Evolutionary conservation across 306 rosid genomes (phyloP).

Genomic region (Cicer chorassanicum): DNA sequence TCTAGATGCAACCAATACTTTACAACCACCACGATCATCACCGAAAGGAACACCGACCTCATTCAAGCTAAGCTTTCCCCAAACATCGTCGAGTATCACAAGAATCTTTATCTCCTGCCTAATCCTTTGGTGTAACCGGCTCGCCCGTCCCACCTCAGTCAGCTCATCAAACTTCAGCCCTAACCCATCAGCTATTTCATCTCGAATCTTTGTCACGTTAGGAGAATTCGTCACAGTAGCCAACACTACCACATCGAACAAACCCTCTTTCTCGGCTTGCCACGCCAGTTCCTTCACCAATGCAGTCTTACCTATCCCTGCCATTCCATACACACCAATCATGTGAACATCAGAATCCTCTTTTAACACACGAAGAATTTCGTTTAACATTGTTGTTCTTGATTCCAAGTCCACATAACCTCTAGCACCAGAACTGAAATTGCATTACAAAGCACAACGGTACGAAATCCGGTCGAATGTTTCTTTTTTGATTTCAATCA

Average conservation of each 20-base stretch:
- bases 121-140: conserved; percentile 44
- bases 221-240: conserved; percentile 27
- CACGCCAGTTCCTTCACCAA: conserved; percentile 46
- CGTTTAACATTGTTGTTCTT: conserved; percentile 33
- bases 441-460: conserved; percentile 40
- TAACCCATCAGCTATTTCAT: conserved; percentile 46
- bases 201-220: conserved; percentile 32
- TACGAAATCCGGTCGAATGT: conserved; percentile 40
- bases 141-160: conserved; percentile 40
- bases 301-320: conserved; percentile 47
- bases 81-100: conserved; percentile 51
- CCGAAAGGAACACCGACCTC: conserved; percentile 52
- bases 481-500: neutral
- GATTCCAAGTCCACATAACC: conserved; percentile 44
- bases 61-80: conserved; percentile 46
- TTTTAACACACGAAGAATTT: conserved; percentile 14
- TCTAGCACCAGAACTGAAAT: conserved; percentile 39
- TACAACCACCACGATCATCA: conserved; percentile 45
- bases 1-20: conserved; percentile 48
- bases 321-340: conserved; percentile 49
- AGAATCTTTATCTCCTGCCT: conserved; percentile 51
- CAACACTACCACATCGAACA: conserved; percentile 44
- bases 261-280: conserved; percentile 33
- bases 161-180: conserved; percentile 44
- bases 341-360: conserved; percentile 19